A percentile compares a stretch with the other conserved stretches of the same genome.
Conservation (phyloP, 1,284 basidiomycete species). For the Cryptococcus sp. region DNA sequence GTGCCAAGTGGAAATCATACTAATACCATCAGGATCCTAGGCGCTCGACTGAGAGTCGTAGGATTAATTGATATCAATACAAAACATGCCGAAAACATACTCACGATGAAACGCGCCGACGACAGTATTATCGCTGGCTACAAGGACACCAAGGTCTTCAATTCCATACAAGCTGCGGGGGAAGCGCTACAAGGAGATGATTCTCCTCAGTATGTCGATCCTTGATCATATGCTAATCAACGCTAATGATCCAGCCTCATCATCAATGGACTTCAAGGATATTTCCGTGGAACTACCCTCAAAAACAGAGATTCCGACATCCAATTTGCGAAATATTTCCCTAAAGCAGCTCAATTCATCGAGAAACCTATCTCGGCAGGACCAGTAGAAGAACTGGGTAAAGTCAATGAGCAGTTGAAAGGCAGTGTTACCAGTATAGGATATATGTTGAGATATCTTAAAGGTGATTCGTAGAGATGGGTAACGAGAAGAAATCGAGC, state of each 20-base stretch:
- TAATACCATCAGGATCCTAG: conserved; percentile 59
- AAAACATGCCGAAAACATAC: conserved; percentile 68
- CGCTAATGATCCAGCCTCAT: conserved; percentile 6
- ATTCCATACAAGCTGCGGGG: conserved; percentile 64
- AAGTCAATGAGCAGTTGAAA: conserved; percentile 56
- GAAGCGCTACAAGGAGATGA: conserved; percentile 20
- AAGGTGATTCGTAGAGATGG: conserved; percentile 52
- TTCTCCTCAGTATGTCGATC: conserved; percentile 45
- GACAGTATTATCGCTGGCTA: conserved; percentile 85
- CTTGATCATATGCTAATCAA: neutral
- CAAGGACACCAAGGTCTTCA: conserved; percentile 76
- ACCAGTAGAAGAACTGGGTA: conserved; percentile 57
- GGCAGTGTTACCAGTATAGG: conserved; percentile 69
- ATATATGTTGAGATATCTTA: conserved; percentile 25
- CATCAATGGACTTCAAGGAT: conserved; percentile 50
- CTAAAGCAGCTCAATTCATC: conserved; percentile 79
- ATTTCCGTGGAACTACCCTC: conserved; percentile 83
- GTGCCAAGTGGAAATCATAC: neutral
- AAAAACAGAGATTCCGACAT: conserved; percentile 88
- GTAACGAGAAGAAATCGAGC: neutral
- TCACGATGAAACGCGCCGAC: conserved; percentile 71
- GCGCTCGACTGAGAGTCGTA: conserved; percentile 84
- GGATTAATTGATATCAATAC: conserved; percentile 84
- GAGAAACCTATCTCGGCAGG: conserved; percentile 61
- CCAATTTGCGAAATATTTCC: conserved; percentile 79